Conservation (phyloP, 768 basidiomycete genomes). For the Termitomyces eurrhizus region DNA sequence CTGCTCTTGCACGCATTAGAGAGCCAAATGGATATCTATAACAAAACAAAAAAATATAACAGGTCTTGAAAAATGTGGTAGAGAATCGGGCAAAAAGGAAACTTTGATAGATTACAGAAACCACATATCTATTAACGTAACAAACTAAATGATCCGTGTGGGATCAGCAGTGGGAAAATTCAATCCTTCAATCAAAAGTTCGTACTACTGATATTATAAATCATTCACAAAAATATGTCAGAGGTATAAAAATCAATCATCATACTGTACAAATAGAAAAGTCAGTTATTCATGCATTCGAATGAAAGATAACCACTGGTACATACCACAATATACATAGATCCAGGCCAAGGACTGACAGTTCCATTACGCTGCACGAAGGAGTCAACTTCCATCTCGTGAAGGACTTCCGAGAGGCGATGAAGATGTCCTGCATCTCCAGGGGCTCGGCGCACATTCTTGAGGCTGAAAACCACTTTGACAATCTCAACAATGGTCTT, state of each 20-base stretch:
- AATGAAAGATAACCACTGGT: not conserved
- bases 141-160: not conserved
- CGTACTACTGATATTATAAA: not conserved
- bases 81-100: too few relatives aligned
- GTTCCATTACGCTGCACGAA: conserved; percentile 31
- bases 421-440: conserved; percentile 38
- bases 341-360: conserved; percentile 33
- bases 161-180: conserved; percentile 20
- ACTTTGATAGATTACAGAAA: not conserved
- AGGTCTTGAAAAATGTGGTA: too few relatives aligned
- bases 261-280: not conserved
- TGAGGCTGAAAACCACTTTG: conserved; percentile 40
- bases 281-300: not conserved
- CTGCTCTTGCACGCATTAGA: not conserved
- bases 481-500: conserved; percentile 40
- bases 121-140: not conserved
- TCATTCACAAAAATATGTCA: not conserved
- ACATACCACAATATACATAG: conserved; percentile 30
- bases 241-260: not conserved
- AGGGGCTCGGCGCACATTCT: conserved; percentile 43
- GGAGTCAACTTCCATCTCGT: conserved; percentile 33
- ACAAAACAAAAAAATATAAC: too few relatives aligned
- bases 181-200: not conserved
- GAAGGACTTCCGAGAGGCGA: conserved; percentile 24
- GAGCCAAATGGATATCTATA: not conserved